Percentiles rank a stretch among this genome's conserved stretches.
Evolutionary conservation across 2,329 filamentous ascomycete genomes (phyloP).

Genomic region (Neonectria hederae): DNA sequence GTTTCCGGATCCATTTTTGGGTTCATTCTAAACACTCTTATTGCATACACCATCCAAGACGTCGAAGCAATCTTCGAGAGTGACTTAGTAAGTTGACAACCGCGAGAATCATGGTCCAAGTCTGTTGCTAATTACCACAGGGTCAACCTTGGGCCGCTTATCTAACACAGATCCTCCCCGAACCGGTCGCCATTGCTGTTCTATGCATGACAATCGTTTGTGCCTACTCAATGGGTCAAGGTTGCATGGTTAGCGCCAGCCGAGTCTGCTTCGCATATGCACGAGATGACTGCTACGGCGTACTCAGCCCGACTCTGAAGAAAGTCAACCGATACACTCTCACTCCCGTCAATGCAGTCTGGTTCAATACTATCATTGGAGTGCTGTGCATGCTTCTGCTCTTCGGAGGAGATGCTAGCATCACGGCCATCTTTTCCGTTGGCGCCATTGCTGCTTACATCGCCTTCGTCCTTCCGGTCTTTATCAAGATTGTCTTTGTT

Average conservation of each 20-base stretch:
- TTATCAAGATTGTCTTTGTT: conserved; percentile 25
- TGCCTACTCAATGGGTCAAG: conserved; percentile 23
- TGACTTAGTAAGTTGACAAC: conserved; percentile 6
- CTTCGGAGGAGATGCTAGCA: conserved; percentile 24
- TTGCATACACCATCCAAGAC: conserved; percentile 24
- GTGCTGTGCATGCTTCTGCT: conserved; percentile 24
- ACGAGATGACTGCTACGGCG: conserved; percentile 23
- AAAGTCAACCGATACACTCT: conserved; percentile 20
- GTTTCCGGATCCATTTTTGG: conserved; percentile 19
- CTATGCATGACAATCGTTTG: conserved; percentile 22
- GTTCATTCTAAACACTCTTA: conserved; percentile 18
- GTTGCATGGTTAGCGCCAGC: conserved; percentile 22
- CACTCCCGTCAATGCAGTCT: conserved; percentile 22
- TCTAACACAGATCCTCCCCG: conserved; percentile 16
- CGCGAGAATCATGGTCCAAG: accelerated
- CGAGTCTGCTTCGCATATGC: conserved; percentile 27
- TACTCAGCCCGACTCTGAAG: conserved; percentile 18
- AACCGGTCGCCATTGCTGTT: conserved; percentile 16
- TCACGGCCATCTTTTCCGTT: conserved; percentile 23
- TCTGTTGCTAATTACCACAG: neutral
- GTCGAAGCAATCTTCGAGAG: conserved; percentile 23
- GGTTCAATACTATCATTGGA: conserved; percentile 26
- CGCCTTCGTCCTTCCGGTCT: conserved; percentile 22
- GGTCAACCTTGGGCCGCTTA: conserved; percentile 26
- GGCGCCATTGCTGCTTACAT: conserved; percentile 25